Percentiles rank a stretch among this genome's conserved stretches.
Evolutionary conservation across 331 rosid species (phyloP).

Genomic region (Rhamnella rubrinervis): DNA sequence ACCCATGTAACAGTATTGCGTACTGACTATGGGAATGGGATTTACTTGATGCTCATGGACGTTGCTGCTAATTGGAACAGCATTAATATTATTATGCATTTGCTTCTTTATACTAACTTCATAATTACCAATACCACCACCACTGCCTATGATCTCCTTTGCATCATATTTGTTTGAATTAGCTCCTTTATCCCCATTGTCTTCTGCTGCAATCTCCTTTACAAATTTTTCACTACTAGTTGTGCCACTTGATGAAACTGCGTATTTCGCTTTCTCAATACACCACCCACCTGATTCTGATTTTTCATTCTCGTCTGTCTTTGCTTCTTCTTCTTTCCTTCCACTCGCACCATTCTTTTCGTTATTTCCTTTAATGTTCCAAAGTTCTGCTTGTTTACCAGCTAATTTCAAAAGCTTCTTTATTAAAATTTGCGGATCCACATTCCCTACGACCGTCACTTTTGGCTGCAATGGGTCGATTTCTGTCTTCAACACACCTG

Average conservation of each 20-base stretch:
- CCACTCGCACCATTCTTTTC: constrained; percentile 4
- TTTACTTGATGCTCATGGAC: too few species aligned
- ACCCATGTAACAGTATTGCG: constrained; percentile 24
- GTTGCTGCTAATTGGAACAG: too few species aligned
- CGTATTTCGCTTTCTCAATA: not conserved
- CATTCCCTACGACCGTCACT: constrained; percentile 40
- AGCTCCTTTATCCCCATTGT: constrained; percentile 1
- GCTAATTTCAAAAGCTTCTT: constrained; percentile 33
- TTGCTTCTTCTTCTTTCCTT: constrained; percentile 13
- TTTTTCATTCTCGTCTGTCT: constrained; percentile 18
- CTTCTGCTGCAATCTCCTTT: constrained; percentile 6
- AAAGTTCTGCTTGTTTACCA: constrained; percentile 36
- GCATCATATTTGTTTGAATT: constrained; percentile 6
- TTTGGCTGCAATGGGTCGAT: constrained; percentile 38
- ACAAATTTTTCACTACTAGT: constrained; percentile 9
- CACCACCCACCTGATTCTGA: not conserved
- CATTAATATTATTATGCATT: too few species aligned
- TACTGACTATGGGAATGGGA: not conserved
- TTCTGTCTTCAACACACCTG: constrained; percentile 37
- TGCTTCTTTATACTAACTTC: too few species aligned
- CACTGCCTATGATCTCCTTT: too few species aligned
- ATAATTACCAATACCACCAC: too few species aligned
- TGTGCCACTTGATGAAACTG: not conserved
- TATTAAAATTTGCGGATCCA: constrained; percentile 34
- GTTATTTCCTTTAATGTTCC: constrained; percentile 16